A percentile compares a stretch with the other conserved stretches of the same genome.
These are phyloP conservation scores for Trichoderma endophyticum DNA, from an alignment of 2,329 filamentous ascomycete genomes.

Conservation along the genomic window DNA sequence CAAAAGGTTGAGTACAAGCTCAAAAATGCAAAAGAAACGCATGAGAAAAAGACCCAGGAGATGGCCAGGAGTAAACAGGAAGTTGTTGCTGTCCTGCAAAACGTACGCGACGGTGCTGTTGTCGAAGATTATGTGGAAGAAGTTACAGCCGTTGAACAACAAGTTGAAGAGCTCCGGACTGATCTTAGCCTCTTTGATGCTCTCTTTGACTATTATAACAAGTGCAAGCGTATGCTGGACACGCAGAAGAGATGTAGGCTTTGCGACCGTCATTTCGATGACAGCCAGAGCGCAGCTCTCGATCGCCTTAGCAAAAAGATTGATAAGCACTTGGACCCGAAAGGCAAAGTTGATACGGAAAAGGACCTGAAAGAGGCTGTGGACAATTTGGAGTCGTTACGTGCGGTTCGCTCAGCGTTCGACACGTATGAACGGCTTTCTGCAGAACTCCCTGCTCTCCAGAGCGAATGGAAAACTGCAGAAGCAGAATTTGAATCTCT, in stretches of 20 bases:
- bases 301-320: constrained; percentile 67
- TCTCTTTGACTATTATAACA: constrained; percentile 67
- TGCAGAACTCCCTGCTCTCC: constrained; percentile 66
- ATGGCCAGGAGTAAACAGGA: constrained; percentile 57
- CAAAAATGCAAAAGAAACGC: constrained; percentile 60
- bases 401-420: constrained; percentile 62
- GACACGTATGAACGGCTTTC: constrained; percentile 71
- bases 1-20: constrained; percentile 74
- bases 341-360: constrained; percentile 60
- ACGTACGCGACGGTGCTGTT: constrained; percentile 42
- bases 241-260: constrained; percentile 71
- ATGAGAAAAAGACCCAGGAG: constrained; percentile 62
- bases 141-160: constrained; percentile 49
- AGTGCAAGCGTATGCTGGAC: constrained; percentile 63
- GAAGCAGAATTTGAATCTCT: constrained; percentile 61
- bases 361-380: constrained; percentile 54
- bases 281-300: constrained; percentile 52
- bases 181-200: constrained; percentile 68
- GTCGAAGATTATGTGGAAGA: constrained; percentile 55
- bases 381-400: constrained; percentile 55
- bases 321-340: constrained; percentile 58
- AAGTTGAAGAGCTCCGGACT: constrained; percentile 59
- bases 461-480: constrained; percentile 59
- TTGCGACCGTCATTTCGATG: constrained; percentile 68
- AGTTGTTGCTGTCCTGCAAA: constrained; percentile 49